Evolutionary conservation across 495 filamentous ascomycete species (phyloP).

Genomic region (Xylaria nigripes): DNA sequence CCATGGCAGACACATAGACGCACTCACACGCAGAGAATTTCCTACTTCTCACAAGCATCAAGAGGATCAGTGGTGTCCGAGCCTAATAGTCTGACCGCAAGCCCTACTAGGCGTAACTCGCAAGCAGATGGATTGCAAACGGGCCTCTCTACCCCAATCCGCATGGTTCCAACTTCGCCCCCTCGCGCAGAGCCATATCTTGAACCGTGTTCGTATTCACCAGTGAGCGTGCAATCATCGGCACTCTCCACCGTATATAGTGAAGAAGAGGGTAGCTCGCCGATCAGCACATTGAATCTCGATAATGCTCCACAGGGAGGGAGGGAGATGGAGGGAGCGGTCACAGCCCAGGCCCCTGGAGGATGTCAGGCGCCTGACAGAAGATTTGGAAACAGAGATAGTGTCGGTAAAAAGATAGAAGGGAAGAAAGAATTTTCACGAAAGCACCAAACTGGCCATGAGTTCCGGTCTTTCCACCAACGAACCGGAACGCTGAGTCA

Average conservation of each 20-base stretch:
- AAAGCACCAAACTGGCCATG: neutral
- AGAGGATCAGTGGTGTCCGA: constrained; percentile 30
- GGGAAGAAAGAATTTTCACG: neutral
- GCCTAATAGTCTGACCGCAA: constrained; percentile 22
- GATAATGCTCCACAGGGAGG: neutral
- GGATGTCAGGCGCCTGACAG: constrained; percentile 7
- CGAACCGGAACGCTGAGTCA: neutral
- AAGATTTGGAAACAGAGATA: neutral
- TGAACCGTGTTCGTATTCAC: constrained; percentile 13
- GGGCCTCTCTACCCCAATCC: constrained; percentile 19
- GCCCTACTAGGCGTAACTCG: constrained; percentile 11
- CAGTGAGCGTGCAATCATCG: constrained; percentile 30
- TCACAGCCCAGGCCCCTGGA: constrained; percentile 4
- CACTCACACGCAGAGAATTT: constrained; percentile 6
- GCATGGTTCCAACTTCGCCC: neutral
- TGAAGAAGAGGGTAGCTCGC: constrained; percentile 30
- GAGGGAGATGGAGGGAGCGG: neutral
- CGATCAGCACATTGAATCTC: neutral
- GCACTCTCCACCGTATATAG: constrained; percentile 39
- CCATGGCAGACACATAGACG: constrained; percentile 14
- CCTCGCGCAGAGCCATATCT: neutral
- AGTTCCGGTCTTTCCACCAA: neutral
- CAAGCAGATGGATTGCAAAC: constrained; percentile 17
- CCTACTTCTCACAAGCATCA: constrained; percentile 20
- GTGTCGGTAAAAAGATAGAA: neutral